Conservation (phyloP, 768 basidiomycete genomes). For the Hortiboletus flavorubellus region DNA sequence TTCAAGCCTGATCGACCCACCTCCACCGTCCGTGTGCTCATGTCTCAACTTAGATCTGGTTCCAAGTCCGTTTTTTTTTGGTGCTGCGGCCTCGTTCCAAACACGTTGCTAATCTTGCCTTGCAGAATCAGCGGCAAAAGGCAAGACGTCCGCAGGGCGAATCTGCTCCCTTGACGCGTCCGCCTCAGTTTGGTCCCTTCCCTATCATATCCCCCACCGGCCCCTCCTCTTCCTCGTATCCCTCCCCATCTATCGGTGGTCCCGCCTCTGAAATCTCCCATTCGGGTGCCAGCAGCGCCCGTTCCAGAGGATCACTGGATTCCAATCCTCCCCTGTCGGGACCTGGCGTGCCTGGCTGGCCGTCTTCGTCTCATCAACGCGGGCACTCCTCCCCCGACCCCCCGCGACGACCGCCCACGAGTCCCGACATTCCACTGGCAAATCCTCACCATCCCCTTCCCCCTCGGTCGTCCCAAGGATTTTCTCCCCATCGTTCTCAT, state of each 20-base stretch:
- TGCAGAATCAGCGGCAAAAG: constrained; percentile 85
- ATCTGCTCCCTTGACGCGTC: constrained; percentile 48
- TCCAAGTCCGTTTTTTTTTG: constrained; percentile 52
- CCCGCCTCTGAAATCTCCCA: constrained; percentile 11
- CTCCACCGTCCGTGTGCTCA: constrained; percentile 7
- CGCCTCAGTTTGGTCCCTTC: constrained; percentile 64
- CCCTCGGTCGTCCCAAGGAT: constrained; percentile 8
- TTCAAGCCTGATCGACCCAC: constrained; percentile 14
- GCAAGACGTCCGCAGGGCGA: constrained; percentile 72
- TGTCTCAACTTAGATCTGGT: constrained; percentile 66
- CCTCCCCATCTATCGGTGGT: constrained; percentile 6
- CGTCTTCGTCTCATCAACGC: constrained; percentile 12
- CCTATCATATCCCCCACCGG: constrained; percentile 41
- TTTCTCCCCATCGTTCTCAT: constrained; percentile 12
- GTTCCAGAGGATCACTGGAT: constrained; percentile 31
- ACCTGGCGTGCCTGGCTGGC: constrained; percentile 50
- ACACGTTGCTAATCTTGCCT: constrained; percentile 6
- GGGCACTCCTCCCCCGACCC: constrained; percentile 17
- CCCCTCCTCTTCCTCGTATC: constrained; percentile 19
- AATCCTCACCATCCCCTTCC: constrained; percentile 1
- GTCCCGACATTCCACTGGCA: constrained; percentile 6
- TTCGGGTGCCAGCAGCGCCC: constrained; percentile 13
- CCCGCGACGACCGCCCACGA: constrained; percentile 9
- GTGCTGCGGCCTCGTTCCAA: not conserved
- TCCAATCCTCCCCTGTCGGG: constrained; percentile 44